Evolutionary conservation across 169 alveolate species (phyloP), one percentile per base, ranked within the genome.

Genomic region (Perkinsus olseni): DNA sequence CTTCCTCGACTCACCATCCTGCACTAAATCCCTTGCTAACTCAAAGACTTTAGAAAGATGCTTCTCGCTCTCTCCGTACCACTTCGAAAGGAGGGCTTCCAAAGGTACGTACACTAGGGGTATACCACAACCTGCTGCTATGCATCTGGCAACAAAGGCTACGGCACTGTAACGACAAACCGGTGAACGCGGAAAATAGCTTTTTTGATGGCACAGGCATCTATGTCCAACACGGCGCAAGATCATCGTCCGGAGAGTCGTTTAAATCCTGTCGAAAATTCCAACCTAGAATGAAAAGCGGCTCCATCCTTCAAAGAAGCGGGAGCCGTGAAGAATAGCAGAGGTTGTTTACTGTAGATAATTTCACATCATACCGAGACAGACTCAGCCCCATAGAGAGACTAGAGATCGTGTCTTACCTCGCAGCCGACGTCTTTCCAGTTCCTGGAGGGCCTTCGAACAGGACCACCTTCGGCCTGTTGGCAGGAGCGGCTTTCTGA

Each of bases 381-480:
- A n/a, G n/a, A n/a, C n/a, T n/a, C n/a, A n/a, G n/a, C n/a, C n/a
- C n/a, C n/a, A n/a, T n/a, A n/a, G n/a, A n/a, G n/a, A n/a, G n/a
- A n/a, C 3, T 40, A 11, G 50, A 40, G 50, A 11, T 11, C 50
- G 11, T 11, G 21, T 93, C 37, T 96, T 91, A 38, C 82, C 82
- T 62, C 11, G 99, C 99, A n/a, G 97, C 95, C n/a, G 99, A 96
- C 31, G 99, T 97, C 93, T 97, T 97, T 0, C 99, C 99, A 91
- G 98, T 97, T 28, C 99, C 99, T 48, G 99, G 99, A 38, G 99
- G 99, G 0, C 99, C 99, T 95, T 97, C 99, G 93, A 97, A 97
- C 36, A 97, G 93, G 4, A 97, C 97, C 37, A 97, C 97, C 92
- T 96, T 96, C 34, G 99, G 98, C 91, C 98, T 95, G 92, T 97